Evolutionary conservation across 176 grass and related monocot genomes (phyloP), one percentile per base, ranked within the genome.

Genomic region (Melocanna baccifera): DNA sequence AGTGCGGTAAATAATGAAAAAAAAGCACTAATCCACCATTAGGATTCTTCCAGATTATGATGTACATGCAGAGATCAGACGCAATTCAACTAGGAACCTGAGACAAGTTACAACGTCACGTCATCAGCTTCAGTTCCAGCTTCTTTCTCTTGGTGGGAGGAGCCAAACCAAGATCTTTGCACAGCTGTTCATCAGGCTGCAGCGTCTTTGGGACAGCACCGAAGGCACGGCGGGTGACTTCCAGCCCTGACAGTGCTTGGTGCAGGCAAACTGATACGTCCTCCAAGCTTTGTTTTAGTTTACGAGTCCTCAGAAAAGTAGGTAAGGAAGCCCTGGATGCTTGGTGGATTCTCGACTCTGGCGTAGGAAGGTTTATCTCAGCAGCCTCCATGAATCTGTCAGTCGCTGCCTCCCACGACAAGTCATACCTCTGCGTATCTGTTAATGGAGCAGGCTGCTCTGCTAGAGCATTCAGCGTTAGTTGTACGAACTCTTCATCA

Each of bases 341-440:
- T 80, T 67, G 74, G 66, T 87, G 84, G 67, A 51, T 62, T 66
- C 62, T 90, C 43, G 89, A 41, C 61, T 90, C 84, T 7, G 19
- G 69, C 15, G 28, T 22, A 51, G 47, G 79, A 74, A 67, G 41
- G 43, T 84, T 84, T 16, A 96, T 68, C 62, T 99, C 93, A 45
- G 93, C 89, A 45, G 85, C 91, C 50, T 86, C 67, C 10, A 96
- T 79, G 84, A 99, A 91, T 78, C 96, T 87, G 43, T 92, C 83
- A 1, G 91, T 99, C 13, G 96, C 96, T 71, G 93, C 93, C 57
- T 96, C 96, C 96, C 93, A 98, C 12, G 96, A 98, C n/a, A 98
- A 73, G 50, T 96, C 62, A 39, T 87, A 77, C 80, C 86, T 86
- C 57, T 88, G 64, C 40, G 36, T 58, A 55, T 98, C 91, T 78